Evolutionary conservation across 805 yeast species (phyloP).

Genomic region (Zygosaccharomyces rouxii): DNA sequence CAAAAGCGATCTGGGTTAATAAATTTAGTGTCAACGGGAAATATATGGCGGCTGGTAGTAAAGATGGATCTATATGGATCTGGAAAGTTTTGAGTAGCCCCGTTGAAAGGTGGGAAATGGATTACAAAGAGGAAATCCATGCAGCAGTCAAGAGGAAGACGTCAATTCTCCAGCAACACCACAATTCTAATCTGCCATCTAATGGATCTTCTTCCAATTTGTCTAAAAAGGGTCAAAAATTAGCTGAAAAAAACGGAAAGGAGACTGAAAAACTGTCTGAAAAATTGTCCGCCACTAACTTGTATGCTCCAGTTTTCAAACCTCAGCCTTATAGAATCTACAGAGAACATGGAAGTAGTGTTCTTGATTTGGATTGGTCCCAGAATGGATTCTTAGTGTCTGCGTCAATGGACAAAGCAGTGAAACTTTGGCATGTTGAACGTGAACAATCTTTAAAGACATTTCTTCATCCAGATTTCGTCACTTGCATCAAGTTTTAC

Average conservation of each 20-base stretch:
- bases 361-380: constrained; percentile 83
- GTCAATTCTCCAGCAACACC: constrained; percentile 8
- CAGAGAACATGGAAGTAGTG: constrained; percentile 63
- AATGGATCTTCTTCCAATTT: constrained; percentile 1
- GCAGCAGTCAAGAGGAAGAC: constrained; percentile 12
- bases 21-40: constrained; percentile 77
- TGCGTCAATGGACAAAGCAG: constrained; percentile 82
- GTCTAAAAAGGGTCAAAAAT: neutral
- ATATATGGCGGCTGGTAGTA: constrained; percentile 79
- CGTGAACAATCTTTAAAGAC: constrained; percentile 56
- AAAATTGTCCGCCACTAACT: constrained; percentile 7
- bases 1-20: constrained; percentile 62
- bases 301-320: constrained; percentile 75
- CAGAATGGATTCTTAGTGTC: constrained; percentile 75
- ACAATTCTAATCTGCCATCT: neutral
- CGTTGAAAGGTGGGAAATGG: constrained; percentile 53
- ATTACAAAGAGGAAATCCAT: constrained; percentile 15
- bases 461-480: constrained; percentile 75
- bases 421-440: constrained; percentile 79
- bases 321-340: constrained; percentile 57
- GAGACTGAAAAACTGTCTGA: constrained; percentile 4
- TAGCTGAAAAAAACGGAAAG: constrained; percentile 4
- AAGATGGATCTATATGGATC: constrained; percentile 59
- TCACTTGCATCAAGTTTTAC: constrained; percentile 74
- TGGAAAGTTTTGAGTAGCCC: constrained; percentile 82